phyloP scores from a whole-genome alignment of 2,329 filamentous ascomycete genomes.

The Aspergillus tamarii region DNA sequence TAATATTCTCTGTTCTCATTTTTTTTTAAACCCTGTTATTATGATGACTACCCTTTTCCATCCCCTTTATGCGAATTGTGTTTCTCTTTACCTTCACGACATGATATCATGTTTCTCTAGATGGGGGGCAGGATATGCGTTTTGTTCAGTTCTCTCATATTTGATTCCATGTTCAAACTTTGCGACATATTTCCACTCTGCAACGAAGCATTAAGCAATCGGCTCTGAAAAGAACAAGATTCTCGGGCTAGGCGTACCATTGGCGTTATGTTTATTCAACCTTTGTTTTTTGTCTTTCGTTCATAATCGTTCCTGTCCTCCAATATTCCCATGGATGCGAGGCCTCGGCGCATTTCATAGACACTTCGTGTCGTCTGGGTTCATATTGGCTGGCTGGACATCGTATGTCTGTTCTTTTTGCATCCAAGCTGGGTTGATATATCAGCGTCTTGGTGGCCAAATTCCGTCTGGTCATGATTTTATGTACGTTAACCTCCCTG shows the following conservation, averaged over 20 bases:
- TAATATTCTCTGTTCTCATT: slow-evolving; percentile 12
- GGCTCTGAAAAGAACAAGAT: slow-evolving; percentile 35
- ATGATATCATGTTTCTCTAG: slow-evolving; percentile 37
- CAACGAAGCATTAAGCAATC: slow-evolving; percentile 39
- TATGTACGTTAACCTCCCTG: slow-evolving; percentile 57
- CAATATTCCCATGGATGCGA: slow-evolving; percentile 21
- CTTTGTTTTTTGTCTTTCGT: slow-evolving; percentile 20
- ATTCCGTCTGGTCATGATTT: slow-evolving; percentile 41
- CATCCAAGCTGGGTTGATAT: slow-evolving; percentile 43
- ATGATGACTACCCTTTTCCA: slow-evolving; percentile 29
- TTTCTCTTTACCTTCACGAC: slow-evolving; percentile 32
- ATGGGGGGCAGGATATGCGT: slow-evolving; percentile 30
- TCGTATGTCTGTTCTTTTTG: slow-evolving; percentile 36
- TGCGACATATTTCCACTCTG: slow-evolving; percentile 27
- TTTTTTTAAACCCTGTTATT: slow-evolving; percentile 15
- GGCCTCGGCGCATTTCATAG: slow-evolving; percentile 40
- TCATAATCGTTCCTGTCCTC: slow-evolving; percentile 14
- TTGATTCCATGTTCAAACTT: slow-evolving; percentile 29
- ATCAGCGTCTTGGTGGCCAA: slow-evolving; percentile 39
- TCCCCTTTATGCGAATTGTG: slow-evolving; percentile 23
- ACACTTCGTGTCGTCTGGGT: slow-evolving; percentile 38
- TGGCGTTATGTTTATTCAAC: slow-evolving; percentile 38
- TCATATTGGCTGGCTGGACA: slow-evolving; percentile 34
- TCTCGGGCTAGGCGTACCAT: slow-evolving; percentile 36
- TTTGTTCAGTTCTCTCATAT: slow-evolving; percentile 22